These are phyloP conservation scores for Colletotrichum tofieldiae DNA, from an alignment of 2,329 filamentous ascomycete species.

Conservation along the genomic window DNA sequence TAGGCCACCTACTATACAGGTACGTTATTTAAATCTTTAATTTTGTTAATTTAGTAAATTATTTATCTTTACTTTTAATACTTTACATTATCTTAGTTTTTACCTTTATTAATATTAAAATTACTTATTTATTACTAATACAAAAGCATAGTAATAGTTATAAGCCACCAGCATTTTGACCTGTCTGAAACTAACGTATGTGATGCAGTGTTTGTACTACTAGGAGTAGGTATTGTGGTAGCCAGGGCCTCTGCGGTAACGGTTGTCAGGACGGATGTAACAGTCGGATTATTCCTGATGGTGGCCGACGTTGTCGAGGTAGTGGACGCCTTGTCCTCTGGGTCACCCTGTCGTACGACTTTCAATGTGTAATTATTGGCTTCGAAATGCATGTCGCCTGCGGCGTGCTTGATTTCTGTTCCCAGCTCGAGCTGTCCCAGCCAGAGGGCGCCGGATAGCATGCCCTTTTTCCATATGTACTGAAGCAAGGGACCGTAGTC, in stretches of 20 bases:
- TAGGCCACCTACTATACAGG: too few relatives aligned
- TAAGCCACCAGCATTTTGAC: not conserved
- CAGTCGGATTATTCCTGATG: not conserved
- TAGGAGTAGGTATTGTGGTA: not conserved
- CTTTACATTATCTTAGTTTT: not conserved
- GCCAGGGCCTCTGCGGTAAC: not conserved
- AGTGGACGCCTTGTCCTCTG: constrained; percentile 21
- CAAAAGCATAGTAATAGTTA: not conserved
- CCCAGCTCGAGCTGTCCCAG: constrained; percentile 39
- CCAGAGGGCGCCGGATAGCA: constrained; percentile 37
- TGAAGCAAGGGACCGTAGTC: constrained; percentile 38
- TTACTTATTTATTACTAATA: not conserved
- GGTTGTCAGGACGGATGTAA: not conserved
- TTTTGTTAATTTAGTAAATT: not conserved
- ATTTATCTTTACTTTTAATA: too few relatives aligned
- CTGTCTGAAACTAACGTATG: rapidly evolving
- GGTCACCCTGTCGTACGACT: constrained; percentile 38
- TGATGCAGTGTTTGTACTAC: not conserved
- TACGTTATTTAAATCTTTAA: too few relatives aligned
- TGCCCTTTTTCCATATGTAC: constrained; percentile 40
- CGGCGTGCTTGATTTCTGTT: constrained; percentile 39
- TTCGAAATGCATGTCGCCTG: constrained; percentile 35
- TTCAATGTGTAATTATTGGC: constrained; percentile 38
- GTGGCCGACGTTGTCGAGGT: constrained; percentile 3
- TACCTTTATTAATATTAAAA: not conserved